These are phyloP conservation scores for Chlamydomonas schloesseri DNA, from an alignment of 139 green algal genomes.

Conservation along the genomic window DNA sequence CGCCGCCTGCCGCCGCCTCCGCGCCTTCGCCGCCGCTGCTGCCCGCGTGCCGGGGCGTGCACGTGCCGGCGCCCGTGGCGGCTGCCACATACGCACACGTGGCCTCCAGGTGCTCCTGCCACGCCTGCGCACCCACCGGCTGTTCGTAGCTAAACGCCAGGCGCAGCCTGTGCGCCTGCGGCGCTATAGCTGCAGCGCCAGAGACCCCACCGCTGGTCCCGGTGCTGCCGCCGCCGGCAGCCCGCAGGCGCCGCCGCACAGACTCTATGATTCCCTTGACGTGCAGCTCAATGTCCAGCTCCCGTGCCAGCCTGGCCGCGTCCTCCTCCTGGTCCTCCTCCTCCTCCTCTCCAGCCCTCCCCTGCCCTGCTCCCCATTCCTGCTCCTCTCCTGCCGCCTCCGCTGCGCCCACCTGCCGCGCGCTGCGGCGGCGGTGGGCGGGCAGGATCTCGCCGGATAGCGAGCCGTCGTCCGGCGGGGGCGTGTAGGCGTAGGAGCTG, in stretches of 20 bases:
- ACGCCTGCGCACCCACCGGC: not conserved
- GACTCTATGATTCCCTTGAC: no score
- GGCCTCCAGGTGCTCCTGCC: not conserved
- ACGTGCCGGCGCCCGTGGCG: slow-evolving; percentile 17
- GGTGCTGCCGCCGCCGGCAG: not conserved
- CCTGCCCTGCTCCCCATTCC: no score
- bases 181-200: no score
- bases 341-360: no score
- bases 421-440: not conserved
- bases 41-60: not conserved
- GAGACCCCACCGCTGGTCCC: no score
- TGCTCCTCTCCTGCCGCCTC: not conserved
- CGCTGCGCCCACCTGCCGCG: not conserved
- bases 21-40: not conserved
- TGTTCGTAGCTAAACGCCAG: no score
- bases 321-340: no score
- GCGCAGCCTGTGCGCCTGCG: no score
- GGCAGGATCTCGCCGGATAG: not conserved
- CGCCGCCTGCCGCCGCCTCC: not conserved
- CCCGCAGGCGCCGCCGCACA: no score
- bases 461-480: not conserved
- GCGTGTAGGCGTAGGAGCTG: slow-evolving; percentile 6
- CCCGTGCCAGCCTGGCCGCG: no score
- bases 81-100: not conserved
- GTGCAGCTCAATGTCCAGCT: no score